Evolutionary conservation across 352 stramenopile genomes (phyloP), one percentile per base, ranked within the genome.

Genomic region (Phytophthora niederhauseri): DNA sequence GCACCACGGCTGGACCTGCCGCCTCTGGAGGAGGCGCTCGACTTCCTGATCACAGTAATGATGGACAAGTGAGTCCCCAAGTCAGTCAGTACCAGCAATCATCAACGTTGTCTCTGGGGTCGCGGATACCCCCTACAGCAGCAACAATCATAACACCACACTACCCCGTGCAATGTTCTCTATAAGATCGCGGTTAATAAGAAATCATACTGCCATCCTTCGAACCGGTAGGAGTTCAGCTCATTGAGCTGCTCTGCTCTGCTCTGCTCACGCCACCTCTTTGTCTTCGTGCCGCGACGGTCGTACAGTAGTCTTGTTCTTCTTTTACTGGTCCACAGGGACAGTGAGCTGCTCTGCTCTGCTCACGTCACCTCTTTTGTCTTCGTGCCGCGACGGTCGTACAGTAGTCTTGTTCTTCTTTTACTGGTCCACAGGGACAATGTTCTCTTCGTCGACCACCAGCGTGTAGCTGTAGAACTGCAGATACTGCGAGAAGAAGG

Each of bases 391-490:
- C 51, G 55, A 61, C 36, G 9, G 59, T 56, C 14, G n/a, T 31
- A 53, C 15, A 51, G 15, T 34, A 28, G 15, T 20, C 9, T 19
- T 46, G 14, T 17, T 17, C 28, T 45, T 11, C n/a, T 46, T 26
- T 31, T 73, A 76, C 30, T 73, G 59, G 30, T 77, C 68, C 46
- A 90, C 14, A 7, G 85, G 80, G 31, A 81, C 64, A 36, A 93
- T 75, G 56, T 93, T 84, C 65, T 91, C 83, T 43, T 91, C 85
- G 68, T 95, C 85, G 45, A 95, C 84, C 19, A 92, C 72, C 49
- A 95, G 66, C 50, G 82, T 78, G 76, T 95, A 95, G 73, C 82
- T 93, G 61, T 92, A 95, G 59, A 90, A 95, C 73, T 95, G 87
- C 50, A 91, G 57, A 71, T 88, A 91, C 68, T 91, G 83, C 68